A percentile compares a stretch with the other conserved stretches of the same genome.
These are phyloP conservation scores for Colletotrichum aenigma DNA, from an alignment of 2,329 filamentous ascomycete genomes.

Conservation along the genomic window DNA sequence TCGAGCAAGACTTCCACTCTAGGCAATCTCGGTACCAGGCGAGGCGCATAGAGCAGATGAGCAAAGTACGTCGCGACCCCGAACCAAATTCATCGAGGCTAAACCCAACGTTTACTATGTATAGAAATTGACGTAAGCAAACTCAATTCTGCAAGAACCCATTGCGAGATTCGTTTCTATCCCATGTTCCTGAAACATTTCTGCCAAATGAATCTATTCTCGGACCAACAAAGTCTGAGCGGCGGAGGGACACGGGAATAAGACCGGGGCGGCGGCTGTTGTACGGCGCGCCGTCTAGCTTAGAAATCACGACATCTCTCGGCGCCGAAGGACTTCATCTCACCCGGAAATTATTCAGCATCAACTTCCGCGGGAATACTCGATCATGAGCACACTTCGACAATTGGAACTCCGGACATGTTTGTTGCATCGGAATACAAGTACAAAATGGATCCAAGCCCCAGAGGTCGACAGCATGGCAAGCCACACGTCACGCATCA, in stretches of 20 bases:
- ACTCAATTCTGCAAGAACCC: background rate
- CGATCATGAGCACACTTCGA: background rate
- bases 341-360: slow-evolving; percentile 3
- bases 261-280: background rate
- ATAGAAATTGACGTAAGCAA: background rate
- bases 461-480: background rate
- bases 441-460: background rate
- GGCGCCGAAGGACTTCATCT: background rate
- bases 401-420: background rate
- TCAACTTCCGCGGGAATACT: background rate
- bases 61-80: background rate
- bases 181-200: background rate
- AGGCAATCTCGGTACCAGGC: background rate
- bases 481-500: background rate
- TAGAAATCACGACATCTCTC: slow-evolving; percentile 15
- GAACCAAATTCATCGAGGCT: background rate
- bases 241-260: background rate
- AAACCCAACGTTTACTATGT: background rate
- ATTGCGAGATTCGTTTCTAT: background rate
- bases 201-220: background rate
- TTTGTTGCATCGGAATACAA: background rate
- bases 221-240: background rate
- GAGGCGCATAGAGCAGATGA: background rate
- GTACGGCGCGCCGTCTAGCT: background rate
- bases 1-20: background rate